Conservation (phyloP, 495 filamentous ascomycete genomes). For the Astrocystis sublimbata region DNA sequence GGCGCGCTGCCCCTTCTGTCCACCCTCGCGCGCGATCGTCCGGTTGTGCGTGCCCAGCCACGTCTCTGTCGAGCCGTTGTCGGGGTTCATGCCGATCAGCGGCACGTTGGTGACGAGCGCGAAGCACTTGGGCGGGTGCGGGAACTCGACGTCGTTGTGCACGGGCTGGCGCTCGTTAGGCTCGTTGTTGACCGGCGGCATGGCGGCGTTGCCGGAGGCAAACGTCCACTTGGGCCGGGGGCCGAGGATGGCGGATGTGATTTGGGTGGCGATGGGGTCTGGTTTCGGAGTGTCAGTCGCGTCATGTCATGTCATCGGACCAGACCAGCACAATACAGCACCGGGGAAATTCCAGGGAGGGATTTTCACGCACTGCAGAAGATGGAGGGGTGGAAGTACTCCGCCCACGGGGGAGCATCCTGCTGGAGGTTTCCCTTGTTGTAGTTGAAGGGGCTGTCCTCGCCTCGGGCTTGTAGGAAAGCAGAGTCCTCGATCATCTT, state of each 20-base stretch:
- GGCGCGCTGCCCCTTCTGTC: conserved; percentile 52
- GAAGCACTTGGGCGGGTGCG: conserved; percentile 57
- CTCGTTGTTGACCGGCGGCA: conserved; percentile 44
- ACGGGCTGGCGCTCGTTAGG: conserved; percentile 50
- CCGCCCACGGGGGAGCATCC: conserved; percentile 46
- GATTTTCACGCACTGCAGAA: conserved; percentile 45
- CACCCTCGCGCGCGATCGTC: conserved; percentile 27
- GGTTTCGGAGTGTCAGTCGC: background rate
- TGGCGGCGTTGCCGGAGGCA: conserved; percentile 55
- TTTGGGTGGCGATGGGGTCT: conserved; percentile 53
- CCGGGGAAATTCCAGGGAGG: background rate
- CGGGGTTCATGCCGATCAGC: conserved; percentile 51
- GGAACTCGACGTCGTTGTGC: conserved; percentile 60
- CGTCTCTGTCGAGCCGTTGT: conserved; percentile 61
- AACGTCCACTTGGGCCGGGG: conserved; percentile 52
- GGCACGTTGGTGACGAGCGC: conserved; percentile 58
- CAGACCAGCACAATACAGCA: too few species aligned
- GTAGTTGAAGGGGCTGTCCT: conserved; percentile 53
- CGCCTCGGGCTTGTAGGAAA: conserved; percentile 40
- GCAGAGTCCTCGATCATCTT: conserved; percentile 55
- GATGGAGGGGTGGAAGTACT: conserved; percentile 45
- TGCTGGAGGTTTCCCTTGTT: conserved; percentile 59
- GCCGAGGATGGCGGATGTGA: conserved; percentile 52
- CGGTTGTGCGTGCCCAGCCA: conserved; percentile 60
- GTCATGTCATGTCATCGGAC: too few species aligned